These are phyloP conservation scores for Eucalyptus tenuipes DNA, from an alignment of 345 rosid genomes.

Conservation along the genomic window DNA sequence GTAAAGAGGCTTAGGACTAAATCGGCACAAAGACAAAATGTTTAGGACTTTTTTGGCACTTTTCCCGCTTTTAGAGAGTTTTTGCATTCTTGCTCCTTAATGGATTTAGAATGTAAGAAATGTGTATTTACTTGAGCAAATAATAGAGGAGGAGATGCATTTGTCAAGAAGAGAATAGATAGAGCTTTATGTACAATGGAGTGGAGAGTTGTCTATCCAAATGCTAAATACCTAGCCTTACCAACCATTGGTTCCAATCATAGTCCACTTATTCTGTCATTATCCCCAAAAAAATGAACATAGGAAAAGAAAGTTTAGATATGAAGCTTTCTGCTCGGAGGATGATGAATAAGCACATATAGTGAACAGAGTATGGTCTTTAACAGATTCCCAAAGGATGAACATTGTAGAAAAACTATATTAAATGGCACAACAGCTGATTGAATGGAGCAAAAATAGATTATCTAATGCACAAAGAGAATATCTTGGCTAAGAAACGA, in stretches of 20 bases:
- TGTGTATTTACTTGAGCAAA: background rate
- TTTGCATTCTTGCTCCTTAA: background rate
- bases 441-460: background rate
- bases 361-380: background rate
- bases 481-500: background rate
- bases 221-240: background rate
- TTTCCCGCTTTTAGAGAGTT: background rate
- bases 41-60: too few relatives aligned
- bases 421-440: background rate
- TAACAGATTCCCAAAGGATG: background rate
- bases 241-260: background rate
- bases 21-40: too few relatives aligned
- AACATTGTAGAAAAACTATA: background rate
- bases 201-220: background rate
- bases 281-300: background rate
- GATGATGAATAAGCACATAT: background rate
- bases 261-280: background rate
- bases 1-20: too few relatives aligned
- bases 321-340: background rate
- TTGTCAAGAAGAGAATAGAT: too few relatives aligned
- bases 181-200: background rate
- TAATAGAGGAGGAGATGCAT: background rate
- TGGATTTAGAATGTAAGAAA: background rate
- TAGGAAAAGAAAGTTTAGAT: too few relatives aligned
- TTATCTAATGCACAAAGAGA: background rate